phyloP scores from a whole-genome alignment of 176 grass and related monocot species.

The Eragrostis curvula region DNA sequence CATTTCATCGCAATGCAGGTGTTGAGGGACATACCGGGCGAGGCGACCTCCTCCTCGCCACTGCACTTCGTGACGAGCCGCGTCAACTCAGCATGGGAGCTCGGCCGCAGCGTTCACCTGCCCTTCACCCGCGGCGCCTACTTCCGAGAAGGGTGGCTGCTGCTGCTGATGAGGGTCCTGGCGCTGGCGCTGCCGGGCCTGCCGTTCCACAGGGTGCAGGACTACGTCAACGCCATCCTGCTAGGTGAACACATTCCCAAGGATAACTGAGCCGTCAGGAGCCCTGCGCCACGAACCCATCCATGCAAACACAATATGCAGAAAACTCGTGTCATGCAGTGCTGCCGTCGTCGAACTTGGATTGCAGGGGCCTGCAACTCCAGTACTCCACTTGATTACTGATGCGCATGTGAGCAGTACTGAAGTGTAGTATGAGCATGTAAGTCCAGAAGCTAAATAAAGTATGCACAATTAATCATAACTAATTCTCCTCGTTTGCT shows the following conservation, averaged over 20 bases:
- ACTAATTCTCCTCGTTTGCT: neutral
- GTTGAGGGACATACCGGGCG: constrained; percentile 46
- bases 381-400: neutral
- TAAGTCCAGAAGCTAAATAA: neutral
- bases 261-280: constrained; percentile 16
- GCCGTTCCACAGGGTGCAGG: constrained; percentile 48
- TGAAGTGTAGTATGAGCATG: neutral
- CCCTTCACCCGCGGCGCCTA: constrained; percentile 23
- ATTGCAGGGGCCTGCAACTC: neutral
- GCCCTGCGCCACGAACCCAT: neutral
- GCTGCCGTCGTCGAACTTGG: neutral
- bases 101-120: constrained; percentile 43
- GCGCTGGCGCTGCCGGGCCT: constrained; percentile 56
- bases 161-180: constrained; percentile 35
- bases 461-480: neutral
- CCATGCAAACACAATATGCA: neutral
- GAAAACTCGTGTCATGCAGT: neutral
- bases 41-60: neutral
- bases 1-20: constrained; percentile 19
- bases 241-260: constrained; percentile 39
- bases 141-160: constrained; percentile 59
- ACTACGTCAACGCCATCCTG: constrained; percentile 56
- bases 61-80: constrained; percentile 18
- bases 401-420: neutral
- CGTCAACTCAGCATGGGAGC: constrained; percentile 46